These are phyloP conservation scores for Coelastrella sp. DNA, from an alignment of 139 green algal genomes.

Conservation along the genomic window DNA sequence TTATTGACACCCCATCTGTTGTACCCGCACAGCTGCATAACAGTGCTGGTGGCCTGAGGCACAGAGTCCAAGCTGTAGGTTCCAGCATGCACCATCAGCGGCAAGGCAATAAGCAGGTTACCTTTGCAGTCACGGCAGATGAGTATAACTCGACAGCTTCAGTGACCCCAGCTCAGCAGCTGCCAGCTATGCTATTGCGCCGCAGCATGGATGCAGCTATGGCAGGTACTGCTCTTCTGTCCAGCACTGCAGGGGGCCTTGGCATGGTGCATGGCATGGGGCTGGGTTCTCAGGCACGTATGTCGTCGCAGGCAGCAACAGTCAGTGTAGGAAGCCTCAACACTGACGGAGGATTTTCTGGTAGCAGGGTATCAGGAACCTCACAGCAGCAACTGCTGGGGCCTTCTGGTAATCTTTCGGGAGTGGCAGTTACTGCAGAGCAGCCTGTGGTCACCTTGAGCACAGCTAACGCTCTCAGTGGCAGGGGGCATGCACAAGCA, in stretches of 20 bases:
- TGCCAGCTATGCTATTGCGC: not conserved
- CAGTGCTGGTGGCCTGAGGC: slow-evolving; percentile 5
- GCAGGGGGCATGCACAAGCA: not conserved
- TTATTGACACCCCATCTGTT: not conserved
- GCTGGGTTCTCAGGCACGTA: too few species aligned
- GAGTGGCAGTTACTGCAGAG: too few species aligned
- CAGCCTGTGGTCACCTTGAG: too few species aligned
- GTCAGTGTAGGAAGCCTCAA: not conserved
- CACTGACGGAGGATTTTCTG: not conserved
- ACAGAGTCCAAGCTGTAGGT: not conserved
- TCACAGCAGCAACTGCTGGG: not conserved
- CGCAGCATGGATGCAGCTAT: not conserved
- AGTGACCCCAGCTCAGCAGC: not conserved
- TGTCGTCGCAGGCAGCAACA: too few species aligned
- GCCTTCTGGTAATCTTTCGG: too few species aligned
- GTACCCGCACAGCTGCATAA: not conserved
- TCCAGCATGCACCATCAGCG: not conserved
- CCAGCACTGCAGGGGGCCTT: not conserved
- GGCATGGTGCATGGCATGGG: too few species aligned
- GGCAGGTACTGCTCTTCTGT: not conserved
- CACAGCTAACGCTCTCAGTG: not conserved
- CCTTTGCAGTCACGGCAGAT: not conserved
- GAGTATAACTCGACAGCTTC: not conserved
- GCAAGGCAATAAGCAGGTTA: slow-evolving; percentile 38
- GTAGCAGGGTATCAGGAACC: not conserved